Conservation (phyloP, 129 eudicot species). For the Flaveria trinervia region DNA sequence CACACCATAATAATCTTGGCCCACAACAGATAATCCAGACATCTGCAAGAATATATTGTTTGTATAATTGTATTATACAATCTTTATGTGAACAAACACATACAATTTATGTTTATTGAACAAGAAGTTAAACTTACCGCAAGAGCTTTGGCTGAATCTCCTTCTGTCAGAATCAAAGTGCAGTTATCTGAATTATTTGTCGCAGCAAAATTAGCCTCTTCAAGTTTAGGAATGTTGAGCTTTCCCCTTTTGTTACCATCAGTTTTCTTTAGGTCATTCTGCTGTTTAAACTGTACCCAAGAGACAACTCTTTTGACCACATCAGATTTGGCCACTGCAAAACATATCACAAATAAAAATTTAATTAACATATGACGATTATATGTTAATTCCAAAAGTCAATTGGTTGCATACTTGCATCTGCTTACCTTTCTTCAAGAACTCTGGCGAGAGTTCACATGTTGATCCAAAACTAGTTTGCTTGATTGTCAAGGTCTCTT, state of each 20-base stretch:
- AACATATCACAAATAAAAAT: not conserved
- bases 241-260: constrained; percentile 72
- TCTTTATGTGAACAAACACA: not conserved
- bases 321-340: constrained; percentile 70
- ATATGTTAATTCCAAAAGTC: not conserved
- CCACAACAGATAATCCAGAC: constrained; percentile 87
- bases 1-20: constrained; percentile 79
- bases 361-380: not conserved
- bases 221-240: constrained; percentile 62
- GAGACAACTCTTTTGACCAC: constrained; percentile 56
- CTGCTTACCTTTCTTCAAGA: constrained; percentile 72
- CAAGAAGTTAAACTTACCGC: constrained; percentile 55
- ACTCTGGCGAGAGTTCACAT: constrained; percentile 72
- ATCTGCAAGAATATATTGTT: constrained; percentile 40
- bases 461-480: constrained; percentile 78
- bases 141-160: constrained; percentile 96
- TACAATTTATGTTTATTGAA: not conserved
- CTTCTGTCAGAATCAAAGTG: constrained; percentile 95
- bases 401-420: not conserved
- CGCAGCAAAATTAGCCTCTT: constrained; percentile 87
- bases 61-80: not conserved
- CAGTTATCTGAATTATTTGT: constrained; percentile 59
- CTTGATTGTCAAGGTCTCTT: constrained; percentile 87
- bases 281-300: constrained; percentile 74
- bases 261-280: constrained; percentile 85